Conservation (phyloP, 2,329 filamentous ascomycete species). For the Nothomitra cinnamomea region DNA sequence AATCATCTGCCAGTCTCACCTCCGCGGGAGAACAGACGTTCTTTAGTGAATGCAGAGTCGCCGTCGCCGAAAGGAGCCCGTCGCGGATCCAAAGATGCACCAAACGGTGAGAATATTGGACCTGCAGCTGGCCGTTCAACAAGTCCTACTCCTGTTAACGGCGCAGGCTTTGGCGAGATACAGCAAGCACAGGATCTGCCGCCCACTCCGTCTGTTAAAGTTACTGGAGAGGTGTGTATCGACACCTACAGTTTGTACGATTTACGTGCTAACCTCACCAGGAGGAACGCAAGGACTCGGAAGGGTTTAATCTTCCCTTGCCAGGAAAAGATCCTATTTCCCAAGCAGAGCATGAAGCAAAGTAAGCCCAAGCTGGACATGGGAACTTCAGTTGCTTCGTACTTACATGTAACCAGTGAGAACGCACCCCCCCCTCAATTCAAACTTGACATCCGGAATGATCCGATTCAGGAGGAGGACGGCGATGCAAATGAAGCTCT, state of each 20-base stretch:
- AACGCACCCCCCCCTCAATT: conserved; percentile 37
- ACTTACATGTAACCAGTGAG: conserved; percentile 2
- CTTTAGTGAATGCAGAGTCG: conserved; percentile 41
- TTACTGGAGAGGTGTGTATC: conserved; percentile 1
- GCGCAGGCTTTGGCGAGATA: neutral
- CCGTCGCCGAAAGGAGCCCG: conserved; percentile 26
- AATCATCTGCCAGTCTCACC: conserved; percentile 25
- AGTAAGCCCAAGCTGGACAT: neutral
- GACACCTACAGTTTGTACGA: neutral
- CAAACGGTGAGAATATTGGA: neutral
- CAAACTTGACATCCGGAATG: conserved; percentile 64
- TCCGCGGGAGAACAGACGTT: conserved; percentile 34
- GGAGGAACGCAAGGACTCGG: conserved; percentile 43
- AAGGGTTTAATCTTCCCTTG: conserved; percentile 60
- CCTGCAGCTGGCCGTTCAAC: neutral
- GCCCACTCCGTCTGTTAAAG: neutral
- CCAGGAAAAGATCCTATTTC: conserved; percentile 43
- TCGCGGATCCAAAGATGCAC: conserved; percentile 3
- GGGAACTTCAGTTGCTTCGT: neutral
- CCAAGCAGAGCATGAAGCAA: conserved; percentile 50
- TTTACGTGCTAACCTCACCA: neutral
- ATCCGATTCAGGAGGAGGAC: conserved; percentile 61
- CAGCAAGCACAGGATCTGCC: neutral
- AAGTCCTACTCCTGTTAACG: conserved; percentile 1
- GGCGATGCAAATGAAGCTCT: conserved; percentile 57